These are phyloP conservation scores for Boletus tylopilopsis DNA, from an alignment of 768 basidiomycete genomes.

Conservation along the genomic window DNA sequence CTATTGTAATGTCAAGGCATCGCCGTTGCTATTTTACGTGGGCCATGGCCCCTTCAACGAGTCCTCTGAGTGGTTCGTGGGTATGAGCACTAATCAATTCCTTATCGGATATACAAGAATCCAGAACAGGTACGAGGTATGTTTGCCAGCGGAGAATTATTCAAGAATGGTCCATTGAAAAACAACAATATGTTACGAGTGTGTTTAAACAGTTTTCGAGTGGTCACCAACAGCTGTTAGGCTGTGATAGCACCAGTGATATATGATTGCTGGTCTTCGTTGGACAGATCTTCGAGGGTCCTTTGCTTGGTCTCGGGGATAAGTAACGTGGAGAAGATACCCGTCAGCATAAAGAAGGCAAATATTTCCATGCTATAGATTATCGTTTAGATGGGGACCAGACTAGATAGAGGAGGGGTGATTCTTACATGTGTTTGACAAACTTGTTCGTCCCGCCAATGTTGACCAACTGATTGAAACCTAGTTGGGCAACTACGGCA, in stretches of 20 bases:
- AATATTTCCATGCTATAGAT: conserved; percentile 65
- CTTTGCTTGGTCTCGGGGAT: conserved; percentile 73
- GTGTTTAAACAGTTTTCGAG: not conserved
- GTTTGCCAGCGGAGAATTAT: not conserved
- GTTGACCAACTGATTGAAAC: conserved; percentile 64
- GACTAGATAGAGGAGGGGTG: not conserved
- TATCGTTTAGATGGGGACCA: conserved; percentile 2
- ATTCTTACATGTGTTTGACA: conserved; percentile 64
- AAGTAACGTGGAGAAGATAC: conserved; percentile 75
- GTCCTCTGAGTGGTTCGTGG: not conserved
- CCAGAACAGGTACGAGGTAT: not conserved
- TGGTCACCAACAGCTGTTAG: conserved; percentile 1
- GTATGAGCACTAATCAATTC: not conserved
- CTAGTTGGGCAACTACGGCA: conserved; percentile 77
- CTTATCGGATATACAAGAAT: not conserved
- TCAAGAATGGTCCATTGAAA: not conserved
- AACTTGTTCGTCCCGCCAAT: conserved; percentile 62
- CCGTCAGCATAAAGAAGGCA: conserved; percentile 84
- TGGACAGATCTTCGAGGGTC: conserved; percentile 69
- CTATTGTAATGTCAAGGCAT: not conserved
- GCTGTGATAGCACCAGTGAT: conserved; percentile 28
- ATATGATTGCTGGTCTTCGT: conserved; percentile 65
- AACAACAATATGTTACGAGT: conserved; percentile 8
- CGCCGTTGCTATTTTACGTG: not conserved
- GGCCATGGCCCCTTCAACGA: too few species aligned